Evolutionary conservation across 768 basidiomycete species (phyloP), one percentile per base, ranked within the genome.

Genomic region (Lactarius tabidus): DNA sequence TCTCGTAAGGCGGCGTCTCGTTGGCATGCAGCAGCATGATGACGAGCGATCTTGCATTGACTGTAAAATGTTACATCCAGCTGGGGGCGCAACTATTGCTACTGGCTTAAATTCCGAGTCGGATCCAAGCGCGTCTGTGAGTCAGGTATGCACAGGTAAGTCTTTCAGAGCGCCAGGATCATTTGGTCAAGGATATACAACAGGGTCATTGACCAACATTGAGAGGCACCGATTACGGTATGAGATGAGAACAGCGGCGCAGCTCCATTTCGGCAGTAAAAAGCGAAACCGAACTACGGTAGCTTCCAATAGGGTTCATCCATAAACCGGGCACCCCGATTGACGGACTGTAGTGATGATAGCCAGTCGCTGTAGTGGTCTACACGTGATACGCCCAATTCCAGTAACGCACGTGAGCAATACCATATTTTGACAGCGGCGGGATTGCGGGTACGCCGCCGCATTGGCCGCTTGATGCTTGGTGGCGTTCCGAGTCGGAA

Each of bases 401-500:
- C 29, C 9, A 39, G 38, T 6, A 45, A 14, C 15, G 52, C 31
- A 38, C 7, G 55, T 43, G 33, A 56, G 54, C 14, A 23, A n/a
- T 39, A 12, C 33, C 36, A n/a, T 31, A 6, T 26, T 18, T 28
- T 36, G 35, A 54, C 39, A 9, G 28, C 38, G 38, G 38, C 14
- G 10, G 56, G 33, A 20, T 33, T 4, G 33, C 33, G 33, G 33
- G 33, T 4, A 33, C 33, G 33, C 33, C 33, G 33, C 33, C 33
- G 33, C 33, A 8, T 33, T 33, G 33, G 33, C 33, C 36, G 36
- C 36, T 12, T 35, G 38, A 59, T 43, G 23, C 59, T 38, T 48
- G 59, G 54, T 53, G 28, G 48, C 29, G 39, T 43, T 53, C 65
- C 60, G 48, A 43, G 39, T 65, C 64, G 59, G 64, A 65, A 36